These are phyloP conservation scores for Grigorovia jiainica DNA, from an alignment of 805 yeast species.

Conservation along the genomic window DNA sequence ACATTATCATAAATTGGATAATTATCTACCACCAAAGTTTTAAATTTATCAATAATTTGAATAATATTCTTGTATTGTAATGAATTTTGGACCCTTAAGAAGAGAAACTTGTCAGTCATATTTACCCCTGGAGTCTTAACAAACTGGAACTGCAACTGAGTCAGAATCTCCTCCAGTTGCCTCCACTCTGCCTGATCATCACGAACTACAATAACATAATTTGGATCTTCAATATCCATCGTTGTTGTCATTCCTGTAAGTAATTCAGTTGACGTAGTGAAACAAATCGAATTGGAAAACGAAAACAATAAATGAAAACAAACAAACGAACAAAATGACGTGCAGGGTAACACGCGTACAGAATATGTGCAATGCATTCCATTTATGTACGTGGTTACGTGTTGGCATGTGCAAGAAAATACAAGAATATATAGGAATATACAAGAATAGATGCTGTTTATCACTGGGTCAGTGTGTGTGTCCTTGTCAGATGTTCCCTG, in stretches of 20 bases:
- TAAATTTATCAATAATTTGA: neutral
- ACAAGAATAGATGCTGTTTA: no score
- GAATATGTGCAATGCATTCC: no score
- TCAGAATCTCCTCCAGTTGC: constrained; percentile 13
- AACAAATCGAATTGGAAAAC: neutral
- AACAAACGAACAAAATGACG: no score
- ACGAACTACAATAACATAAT: constrained; percentile 13
- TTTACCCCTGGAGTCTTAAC: constrained; percentile 18
- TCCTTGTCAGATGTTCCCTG: no score
- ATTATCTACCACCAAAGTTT: neutral
- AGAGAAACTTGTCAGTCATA: constrained; percentile 11
- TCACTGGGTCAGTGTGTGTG: no score
- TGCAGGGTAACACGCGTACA: no score
- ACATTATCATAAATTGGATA: constrained; percentile 9
- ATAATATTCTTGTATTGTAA: neutral
- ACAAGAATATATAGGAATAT: no score
- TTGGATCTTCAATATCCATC: constrained; percentile 22
- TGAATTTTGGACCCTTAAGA: constrained; percentile 12
- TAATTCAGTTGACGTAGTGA: neutral
- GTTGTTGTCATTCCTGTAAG: neutral
- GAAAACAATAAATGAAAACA: neutral
- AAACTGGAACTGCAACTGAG: constrained; percentile 9
- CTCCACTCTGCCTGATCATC: constrained; percentile 12
- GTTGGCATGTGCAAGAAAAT: no score
- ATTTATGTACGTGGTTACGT: no score